Evolutionary conservation across 331 rosid genomes (phyloP).

Genomic region (Arachis monticola): DNA sequence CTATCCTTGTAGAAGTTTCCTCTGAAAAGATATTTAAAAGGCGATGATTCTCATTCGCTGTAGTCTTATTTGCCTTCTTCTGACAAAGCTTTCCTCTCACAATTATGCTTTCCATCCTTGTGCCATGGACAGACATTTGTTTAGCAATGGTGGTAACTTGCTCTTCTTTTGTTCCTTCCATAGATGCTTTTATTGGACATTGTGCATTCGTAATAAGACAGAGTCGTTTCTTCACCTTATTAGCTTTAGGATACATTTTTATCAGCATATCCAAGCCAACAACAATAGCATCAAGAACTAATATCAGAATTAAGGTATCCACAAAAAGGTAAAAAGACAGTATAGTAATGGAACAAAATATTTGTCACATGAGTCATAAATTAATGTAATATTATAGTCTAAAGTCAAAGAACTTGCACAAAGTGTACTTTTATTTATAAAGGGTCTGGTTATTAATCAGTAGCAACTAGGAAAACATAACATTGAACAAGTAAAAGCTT

Average conservation of each 20-base stretch:
- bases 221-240: conserved; percentile 78
- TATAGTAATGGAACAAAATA: no score
- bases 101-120: conserved; percentile 83
- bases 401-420: not conserved
- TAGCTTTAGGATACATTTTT: conserved; percentile 72
- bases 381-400: conserved; percentile 4
- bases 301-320: conserved; percentile 66
- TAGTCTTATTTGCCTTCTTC: conserved; percentile 46
- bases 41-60: conserved; percentile 76
- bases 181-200: conserved; percentile 67
- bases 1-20: conserved; percentile 72
- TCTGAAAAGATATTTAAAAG: conserved; percentile 67
- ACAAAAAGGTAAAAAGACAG: conserved; percentile 18
- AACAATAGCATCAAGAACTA: conserved; percentile 93
- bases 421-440: no score
- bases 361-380: not conserved
- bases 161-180: conserved; percentile 82
- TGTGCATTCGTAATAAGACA: conserved; percentile 84
- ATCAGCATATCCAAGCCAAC: conserved; percentile 94
- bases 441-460: no score
- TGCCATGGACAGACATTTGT: conserved; percentile 72
- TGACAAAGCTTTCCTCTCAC: conserved; percentile 59
- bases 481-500: not conserved
- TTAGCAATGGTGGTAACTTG: conserved; percentile 78
- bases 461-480: not conserved